Percentiles rank a stretch among this genome's conserved stretches.
Conservation (phyloP, 2,329 filamentous ascomycete genomes). For the Alternaria infectoria region DNA sequence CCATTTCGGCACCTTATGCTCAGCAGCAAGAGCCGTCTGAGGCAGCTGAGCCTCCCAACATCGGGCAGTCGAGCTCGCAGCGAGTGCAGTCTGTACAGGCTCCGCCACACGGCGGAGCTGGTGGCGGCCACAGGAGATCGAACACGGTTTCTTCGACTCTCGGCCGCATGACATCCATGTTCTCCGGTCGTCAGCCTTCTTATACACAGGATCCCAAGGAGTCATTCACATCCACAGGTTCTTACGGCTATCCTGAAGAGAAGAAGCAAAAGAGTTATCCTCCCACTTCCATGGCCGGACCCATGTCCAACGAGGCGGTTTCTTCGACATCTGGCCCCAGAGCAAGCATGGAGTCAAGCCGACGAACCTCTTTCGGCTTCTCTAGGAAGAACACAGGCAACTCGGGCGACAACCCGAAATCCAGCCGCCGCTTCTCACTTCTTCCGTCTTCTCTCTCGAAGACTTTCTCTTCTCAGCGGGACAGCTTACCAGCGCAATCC, state of each 20-base stretch:
- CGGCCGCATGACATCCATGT: conserved; percentile 80
- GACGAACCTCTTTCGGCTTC: conserved; percentile 59
- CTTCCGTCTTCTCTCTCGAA: conserved; percentile 57
- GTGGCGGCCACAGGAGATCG: conserved; percentile 68
- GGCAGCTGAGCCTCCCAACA: conserved; percentile 53
- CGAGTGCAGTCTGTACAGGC: conserved; percentile 59
- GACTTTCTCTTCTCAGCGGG: conserved; percentile 50
- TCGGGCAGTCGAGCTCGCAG: conserved; percentile 66
- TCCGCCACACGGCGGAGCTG: conserved; percentile 31
- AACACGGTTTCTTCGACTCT: conserved; percentile 74
- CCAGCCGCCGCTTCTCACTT: conserved; percentile 58
- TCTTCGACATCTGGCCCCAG: conserved; percentile 37
- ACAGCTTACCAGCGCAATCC: conserved; percentile 40
- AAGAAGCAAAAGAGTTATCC: conserved; percentile 79
- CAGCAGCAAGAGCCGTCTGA: conserved; percentile 56
- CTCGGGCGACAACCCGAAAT: conserved; percentile 43
- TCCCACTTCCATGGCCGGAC: conserved; percentile 86
- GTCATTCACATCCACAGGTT: conserved; percentile 54
- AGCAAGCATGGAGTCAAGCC: conserved; percentile 56
- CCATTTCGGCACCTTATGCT: conserved; percentile 71
- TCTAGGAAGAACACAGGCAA: conserved; percentile 54
- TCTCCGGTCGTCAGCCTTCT: conserved; percentile 62
- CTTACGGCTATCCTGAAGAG: conserved; percentile 41
- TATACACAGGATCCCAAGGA: conserved; percentile 38
- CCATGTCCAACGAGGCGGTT: conserved; percentile 64